Percentiles rank a stretch among this genome's conserved stretches.
Evolutionary conservation across 768 basidiomycete species (phyloP).

Genomic region (Suillus hirtellus): DNA sequence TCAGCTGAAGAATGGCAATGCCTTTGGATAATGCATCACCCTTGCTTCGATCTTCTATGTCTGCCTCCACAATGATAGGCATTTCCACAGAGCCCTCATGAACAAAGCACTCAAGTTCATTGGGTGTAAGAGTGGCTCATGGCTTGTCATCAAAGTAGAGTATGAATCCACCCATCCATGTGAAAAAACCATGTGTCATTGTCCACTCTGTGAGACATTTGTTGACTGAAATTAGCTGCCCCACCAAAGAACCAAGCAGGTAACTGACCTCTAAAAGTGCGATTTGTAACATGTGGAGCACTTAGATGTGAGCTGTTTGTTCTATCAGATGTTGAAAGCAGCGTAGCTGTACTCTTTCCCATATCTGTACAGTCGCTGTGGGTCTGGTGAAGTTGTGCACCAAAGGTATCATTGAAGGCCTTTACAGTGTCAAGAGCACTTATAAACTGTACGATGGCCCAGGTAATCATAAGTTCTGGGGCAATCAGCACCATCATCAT

Average conservation of each 20-base stretch:
- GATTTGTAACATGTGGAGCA: background rate
- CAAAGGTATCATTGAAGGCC: background rate
- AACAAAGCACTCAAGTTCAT: background rate
- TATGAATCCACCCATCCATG: slow-evolving; percentile 26
- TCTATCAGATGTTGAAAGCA: background rate
- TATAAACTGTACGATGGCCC: slow-evolving; percentile 30
- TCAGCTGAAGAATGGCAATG: slow-evolving; percentile 33
- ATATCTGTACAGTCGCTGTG: too few relatives aligned
- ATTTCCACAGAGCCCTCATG: background rate
- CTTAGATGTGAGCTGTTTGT: background rate
- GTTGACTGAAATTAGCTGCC: background rate
- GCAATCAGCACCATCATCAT: slow-evolving; percentile 26
- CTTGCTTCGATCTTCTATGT: slow-evolving; percentile 2
- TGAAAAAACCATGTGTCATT: slow-evolving; percentile 19
- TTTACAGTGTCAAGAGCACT: slow-evolving; percentile 13
- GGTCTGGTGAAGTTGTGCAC: background rate
- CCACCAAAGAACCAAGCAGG: background rate
- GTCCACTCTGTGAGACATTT: slow-evolving; percentile 5
- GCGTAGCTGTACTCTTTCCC: background rate
- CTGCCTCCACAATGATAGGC: slow-evolving; percentile 11
- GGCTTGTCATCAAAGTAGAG: slow-evolving; percentile 6
- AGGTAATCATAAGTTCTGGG: slow-evolving; percentile 31
- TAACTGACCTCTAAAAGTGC: background rate
- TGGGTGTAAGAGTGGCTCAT: slow-evolving; percentile 3
- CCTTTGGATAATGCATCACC: slow-evolving; percentile 37